These are phyloP conservation scores for Leccinum fibrillosum DNA, from an alignment of 768 basidiomycete species.

Conservation along the genomic window DNA sequence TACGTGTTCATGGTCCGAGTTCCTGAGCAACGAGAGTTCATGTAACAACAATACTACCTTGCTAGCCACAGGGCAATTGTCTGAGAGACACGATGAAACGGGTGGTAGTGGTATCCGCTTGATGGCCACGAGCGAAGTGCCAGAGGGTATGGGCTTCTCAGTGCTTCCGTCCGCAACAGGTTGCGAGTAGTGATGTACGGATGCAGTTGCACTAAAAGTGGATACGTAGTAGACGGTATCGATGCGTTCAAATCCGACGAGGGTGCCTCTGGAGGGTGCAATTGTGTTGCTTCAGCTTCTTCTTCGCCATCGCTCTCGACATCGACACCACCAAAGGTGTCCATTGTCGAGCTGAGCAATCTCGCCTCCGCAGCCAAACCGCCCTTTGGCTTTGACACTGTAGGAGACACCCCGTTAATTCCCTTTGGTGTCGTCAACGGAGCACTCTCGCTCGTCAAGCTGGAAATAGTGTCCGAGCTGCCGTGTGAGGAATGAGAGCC, in stretches of 20 bases:
- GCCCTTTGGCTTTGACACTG: constrained; percentile 7
- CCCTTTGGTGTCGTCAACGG: constrained; percentile 20
- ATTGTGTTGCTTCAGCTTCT: constrained; percentile 1
- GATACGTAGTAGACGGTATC: constrained; percentile 10
- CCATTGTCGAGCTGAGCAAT: constrained; percentile 30
- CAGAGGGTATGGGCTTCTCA: constrained; percentile 26
- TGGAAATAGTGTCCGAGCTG: constrained; percentile 37
- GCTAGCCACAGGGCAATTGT: constrained; percentile 39
- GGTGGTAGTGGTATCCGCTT: constrained; percentile 62
- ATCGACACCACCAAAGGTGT: constrained; percentile 38
- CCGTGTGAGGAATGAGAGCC: constrained; percentile 40
- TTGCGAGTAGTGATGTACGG: constrained; percentile 58
- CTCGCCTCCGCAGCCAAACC: constrained; percentile 23
- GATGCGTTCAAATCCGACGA: background rate
- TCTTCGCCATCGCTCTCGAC: constrained; percentile 11
- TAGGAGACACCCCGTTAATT: constrained; percentile 2
- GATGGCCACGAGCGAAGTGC: constrained; percentile 61
- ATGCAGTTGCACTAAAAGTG: constrained; percentile 42
- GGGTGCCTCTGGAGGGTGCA: background rate
- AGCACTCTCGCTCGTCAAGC: constrained; percentile 28
- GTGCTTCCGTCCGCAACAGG: constrained; percentile 35
- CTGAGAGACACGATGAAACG: constrained; percentile 30
- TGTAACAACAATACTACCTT: constrained; percentile 62
- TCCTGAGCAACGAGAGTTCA: constrained; percentile 59
- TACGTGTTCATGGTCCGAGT: constrained; percentile 58